phyloP scores from a whole-genome alignment of 176 grass and related monocot genomes.

The Avena atlantica region DNA sequence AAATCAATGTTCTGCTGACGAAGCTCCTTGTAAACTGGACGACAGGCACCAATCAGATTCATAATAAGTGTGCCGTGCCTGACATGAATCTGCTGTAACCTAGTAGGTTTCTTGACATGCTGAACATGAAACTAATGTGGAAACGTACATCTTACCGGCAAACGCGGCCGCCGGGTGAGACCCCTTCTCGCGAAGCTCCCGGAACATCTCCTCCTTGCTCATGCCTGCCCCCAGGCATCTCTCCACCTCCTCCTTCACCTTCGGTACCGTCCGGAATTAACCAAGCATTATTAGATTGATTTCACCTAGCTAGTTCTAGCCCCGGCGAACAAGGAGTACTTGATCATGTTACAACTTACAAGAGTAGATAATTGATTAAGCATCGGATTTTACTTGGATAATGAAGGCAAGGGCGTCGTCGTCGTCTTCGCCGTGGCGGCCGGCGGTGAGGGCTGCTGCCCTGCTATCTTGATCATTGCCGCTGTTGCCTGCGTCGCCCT shows the following conservation, averaged over 20 bases:
- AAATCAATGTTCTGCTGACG: conserved; percentile 5
- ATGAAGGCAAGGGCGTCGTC: not conserved
- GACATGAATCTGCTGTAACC: not conserved
- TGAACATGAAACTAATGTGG: not conserved
- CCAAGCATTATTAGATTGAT: not conserved
- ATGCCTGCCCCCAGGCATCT: conserved; percentile 22
- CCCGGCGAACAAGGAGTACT: too few species aligned
- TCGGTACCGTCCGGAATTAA: not conserved
- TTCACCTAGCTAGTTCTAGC: not conserved
- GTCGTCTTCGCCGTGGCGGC: not conserved
- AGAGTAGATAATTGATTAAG: not conserved
- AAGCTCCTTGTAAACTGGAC: conserved; percentile 29
- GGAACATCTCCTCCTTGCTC: conserved; percentile 33
- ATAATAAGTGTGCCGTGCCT: too few species aligned
- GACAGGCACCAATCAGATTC: not conserved
- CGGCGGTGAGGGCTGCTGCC: not conserved
- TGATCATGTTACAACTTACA: too few species aligned
- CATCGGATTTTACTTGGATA: conserved; percentile 3
- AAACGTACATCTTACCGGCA: conserved; percentile 9
- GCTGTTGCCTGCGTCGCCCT: not conserved
- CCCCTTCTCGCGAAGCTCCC: conserved; percentile 2
- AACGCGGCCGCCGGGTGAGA: not conserved
- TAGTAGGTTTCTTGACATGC: not conserved
- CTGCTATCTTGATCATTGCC: not conserved
- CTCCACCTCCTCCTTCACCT: conserved; percentile 29